Base-by-base conservation (phyloP, 495 filamentous ascomycete species). In the Paragyromitra xinjiangensis region DNA sequence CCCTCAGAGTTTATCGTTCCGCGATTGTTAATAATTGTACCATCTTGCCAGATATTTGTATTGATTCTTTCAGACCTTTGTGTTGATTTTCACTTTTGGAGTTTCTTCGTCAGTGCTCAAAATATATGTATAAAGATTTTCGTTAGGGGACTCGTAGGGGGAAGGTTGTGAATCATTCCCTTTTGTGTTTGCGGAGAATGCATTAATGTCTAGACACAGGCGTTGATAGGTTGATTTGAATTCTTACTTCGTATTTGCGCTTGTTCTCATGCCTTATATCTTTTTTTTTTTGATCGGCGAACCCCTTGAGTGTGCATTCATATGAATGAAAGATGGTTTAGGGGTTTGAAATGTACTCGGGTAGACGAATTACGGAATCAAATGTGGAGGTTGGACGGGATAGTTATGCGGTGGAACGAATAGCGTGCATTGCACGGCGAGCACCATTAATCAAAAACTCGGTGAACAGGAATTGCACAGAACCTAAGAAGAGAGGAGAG, bases 151-250 rank as follows among this genome's bases (percentile, higher is more conserved):
- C 37, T 59, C 45, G 51, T 26, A 45, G 4, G 9, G 9, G 50
- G 44, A 39, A 9, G 34, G 24, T n/a, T n/a, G 6, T 11, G 29
- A 71, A 53, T 26, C 0, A 22, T 16, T 72, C n/a, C 51, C 29
- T 29, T 70, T 64, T 64, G 42, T 45, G n/a, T 39, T 64, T 14
- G 56, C n/a, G 44, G 61, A 66, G 42, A 66, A 51, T 14, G 29
- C 69, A 66, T 65, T 77, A 73, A 66, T 77, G 39, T 73, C 61
- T 77, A 73, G 74, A 77, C 73, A 73, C 66, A 61, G 69, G 74
- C 74, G 74, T 73, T 73, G 51, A 59, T 16, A 26, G 74, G 68
- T 73, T 77, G 61, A 37, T 69, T 74, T 63, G 5, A 24, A 45
- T 62, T 63, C 12, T 26, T 70, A 44, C 39, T 45, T 59, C 14